Evolutionary conservation across 345 rosid species (phyloP).

Genomic region (Eucalyptus leucophloia): DNA sequence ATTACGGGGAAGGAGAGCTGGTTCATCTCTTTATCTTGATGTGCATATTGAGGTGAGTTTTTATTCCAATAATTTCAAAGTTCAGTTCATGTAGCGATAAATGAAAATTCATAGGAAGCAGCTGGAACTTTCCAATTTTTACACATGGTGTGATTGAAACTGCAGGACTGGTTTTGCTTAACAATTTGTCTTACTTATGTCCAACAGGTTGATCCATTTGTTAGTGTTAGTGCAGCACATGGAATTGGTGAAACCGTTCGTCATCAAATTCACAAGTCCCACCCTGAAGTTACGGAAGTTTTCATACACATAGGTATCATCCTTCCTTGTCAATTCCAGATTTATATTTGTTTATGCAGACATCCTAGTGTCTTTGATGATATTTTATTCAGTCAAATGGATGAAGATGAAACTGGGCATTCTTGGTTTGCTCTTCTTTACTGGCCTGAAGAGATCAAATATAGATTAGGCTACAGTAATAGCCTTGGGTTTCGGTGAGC

Average conservation of each 20-base stretch:
- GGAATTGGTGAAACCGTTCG: slow-evolving; percentile 81
- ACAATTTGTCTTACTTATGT: background rate
- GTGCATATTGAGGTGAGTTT: slow-evolving; percentile 81
- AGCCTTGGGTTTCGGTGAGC: background rate
- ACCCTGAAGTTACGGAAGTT: slow-evolving; percentile 77
- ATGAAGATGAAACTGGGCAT: background rate
- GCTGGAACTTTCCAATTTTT: background rate
- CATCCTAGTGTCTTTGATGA: background rate
- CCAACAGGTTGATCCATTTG: slow-evolving; percentile 77
- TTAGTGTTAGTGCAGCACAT: slow-evolving; percentile 88
- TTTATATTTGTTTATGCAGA: background rate
- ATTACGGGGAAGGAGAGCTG: slow-evolving; percentile 94
- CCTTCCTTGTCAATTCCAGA: background rate
- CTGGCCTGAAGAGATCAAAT: background rate
- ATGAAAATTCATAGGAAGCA: background rate
- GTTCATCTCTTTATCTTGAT: slow-evolving; percentile 80
- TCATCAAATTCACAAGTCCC: slow-evolving; percentile 42
- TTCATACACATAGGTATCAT: slow-evolving; percentile 86
- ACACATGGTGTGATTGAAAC: background rate
- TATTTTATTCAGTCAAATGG: background rate
- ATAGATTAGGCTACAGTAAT: background rate
- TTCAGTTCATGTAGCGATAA: background rate
- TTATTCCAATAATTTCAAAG: background rate
- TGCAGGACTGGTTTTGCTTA: background rate
- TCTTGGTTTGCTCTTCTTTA: background rate